Conservation (phyloP, 768 basidiomycete species). For the Naganishia friedmannii region DNA sequence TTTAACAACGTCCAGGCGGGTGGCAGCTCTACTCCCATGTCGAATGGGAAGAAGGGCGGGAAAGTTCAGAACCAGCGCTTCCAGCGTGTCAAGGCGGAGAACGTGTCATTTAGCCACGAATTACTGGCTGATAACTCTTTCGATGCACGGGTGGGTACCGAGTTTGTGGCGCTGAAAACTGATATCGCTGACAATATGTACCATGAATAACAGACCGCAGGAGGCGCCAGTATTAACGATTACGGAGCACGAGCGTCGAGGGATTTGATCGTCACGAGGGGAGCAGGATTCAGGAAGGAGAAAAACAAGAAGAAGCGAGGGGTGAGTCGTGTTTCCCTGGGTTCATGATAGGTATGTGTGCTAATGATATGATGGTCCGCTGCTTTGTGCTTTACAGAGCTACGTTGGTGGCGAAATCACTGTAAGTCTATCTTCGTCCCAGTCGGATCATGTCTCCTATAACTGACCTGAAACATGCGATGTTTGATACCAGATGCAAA, state of each 20-base stretch:
- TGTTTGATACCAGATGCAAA: slow-evolving; percentile 61
- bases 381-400: slow-evolving; percentile 51
- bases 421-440: slow-evolving; percentile 55
- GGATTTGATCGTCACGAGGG: slow-evolving; percentile 88
- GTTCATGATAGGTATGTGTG: neutral
- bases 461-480: slow-evolving; percentile 11
- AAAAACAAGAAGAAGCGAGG: slow-evolving; percentile 99
- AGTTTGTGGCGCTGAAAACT: neutral
- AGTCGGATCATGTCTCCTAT: neutral
- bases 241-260: slow-evolving; percentile 81
- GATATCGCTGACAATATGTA: neutral
- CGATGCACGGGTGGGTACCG: slow-evolving; percentile 64
- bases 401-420: slow-evolving; percentile 95
- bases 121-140: slow-evolving; percentile 72
- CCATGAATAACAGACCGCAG: slow-evolving; percentile 51
- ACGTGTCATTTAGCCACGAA: slow-evolving; percentile 58
- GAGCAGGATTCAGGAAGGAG: slow-evolving; percentile 94
- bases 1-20: slow-evolving; percentile 36
- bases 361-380: neutral
- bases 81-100: slow-evolving; percentile 69
- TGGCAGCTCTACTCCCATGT: slow-evolving; percentile 32
- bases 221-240: slow-evolving; percentile 65
- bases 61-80: slow-evolving; percentile 64
- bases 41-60: slow-evolving; percentile 33
- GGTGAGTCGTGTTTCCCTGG: neutral